A percentile compares a stretch with the other conserved stretches of the same genome.
Conservation (phyloP, 305 asterid genomes). For the Salvia sclarea region DNA sequence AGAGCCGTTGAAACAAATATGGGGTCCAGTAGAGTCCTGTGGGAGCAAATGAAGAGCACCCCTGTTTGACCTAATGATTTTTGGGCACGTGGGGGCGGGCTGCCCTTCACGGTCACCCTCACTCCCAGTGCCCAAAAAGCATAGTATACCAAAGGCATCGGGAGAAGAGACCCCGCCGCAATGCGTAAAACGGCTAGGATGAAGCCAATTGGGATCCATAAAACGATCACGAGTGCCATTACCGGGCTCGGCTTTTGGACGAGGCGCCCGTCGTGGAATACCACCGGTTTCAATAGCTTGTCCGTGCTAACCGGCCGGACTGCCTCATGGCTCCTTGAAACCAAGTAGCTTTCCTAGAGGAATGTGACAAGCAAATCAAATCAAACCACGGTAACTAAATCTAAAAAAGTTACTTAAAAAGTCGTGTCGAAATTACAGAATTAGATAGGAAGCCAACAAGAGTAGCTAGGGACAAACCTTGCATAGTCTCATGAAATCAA, state of each 20-base stretch:
- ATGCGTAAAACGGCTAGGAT: constrained; percentile 47
- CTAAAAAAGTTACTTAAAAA: no score
- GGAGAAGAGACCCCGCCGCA: constrained; percentile 47
- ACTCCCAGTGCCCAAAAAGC: constrained; percentile 45
- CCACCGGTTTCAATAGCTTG: constrained; percentile 52
- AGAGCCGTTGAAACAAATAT: constrained; percentile 55
- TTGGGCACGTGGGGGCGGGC: constrained; percentile 40
- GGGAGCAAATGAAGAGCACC: constrained; percentile 55
- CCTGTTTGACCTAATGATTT: constrained; percentile 42
- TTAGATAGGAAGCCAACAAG: no score
- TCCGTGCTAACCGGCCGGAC: constrained; percentile 42
- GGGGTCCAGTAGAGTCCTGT: constrained; percentile 59
- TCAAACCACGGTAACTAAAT: no score
- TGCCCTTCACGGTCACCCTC: constrained; percentile 36
- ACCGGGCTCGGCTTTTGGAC: constrained; percentile 54
- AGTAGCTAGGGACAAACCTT: no score
- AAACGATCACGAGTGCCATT: constrained; percentile 44
- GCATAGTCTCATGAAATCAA: constrained; percentile 61
- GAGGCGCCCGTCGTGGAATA: constrained; percentile 72
- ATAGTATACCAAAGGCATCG: constrained; percentile 46
- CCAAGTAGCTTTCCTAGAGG: constrained; percentile 45
- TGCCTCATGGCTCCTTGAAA: constrained; percentile 19
- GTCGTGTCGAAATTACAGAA: neutral
- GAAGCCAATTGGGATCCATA: constrained; percentile 63
- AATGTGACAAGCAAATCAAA: no score